phyloP scores from a whole-genome alignment of 108 stramenopile species.

The Nitzschia sp. region DNA sequence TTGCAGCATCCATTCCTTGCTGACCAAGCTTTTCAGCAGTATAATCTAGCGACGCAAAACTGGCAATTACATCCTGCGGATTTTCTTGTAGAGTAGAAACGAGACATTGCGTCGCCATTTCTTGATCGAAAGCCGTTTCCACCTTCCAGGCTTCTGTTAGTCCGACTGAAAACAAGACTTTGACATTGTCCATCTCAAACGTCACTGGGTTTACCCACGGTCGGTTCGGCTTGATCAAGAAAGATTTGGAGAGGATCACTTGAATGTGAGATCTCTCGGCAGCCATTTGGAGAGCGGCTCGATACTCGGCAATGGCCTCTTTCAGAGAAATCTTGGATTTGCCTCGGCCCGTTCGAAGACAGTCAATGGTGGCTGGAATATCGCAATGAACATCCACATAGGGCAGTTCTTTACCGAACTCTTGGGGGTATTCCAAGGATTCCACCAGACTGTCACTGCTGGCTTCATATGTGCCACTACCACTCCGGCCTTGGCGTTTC shows the following conservation, averaged over 20 bases:
- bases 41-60: conserved; percentile 34
- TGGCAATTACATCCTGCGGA: conserved; percentile 12
- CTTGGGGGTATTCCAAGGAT: conserved; percentile 12
- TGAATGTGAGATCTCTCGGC: conserved; percentile 13
- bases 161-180: conserved; percentile 6
- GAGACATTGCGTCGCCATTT: not conserved
- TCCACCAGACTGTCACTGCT: not conserved
- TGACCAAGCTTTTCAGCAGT: not conserved
- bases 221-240: not conserved
- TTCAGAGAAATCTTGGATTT: conserved; percentile 7
- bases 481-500: not conserved
- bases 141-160: not conserved
- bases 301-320: conserved; percentile 28
- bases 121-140: not conserved
- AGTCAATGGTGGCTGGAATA: conserved; percentile 16
- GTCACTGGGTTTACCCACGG: conserved; percentile 19
- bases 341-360: conserved; percentile 16
- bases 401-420: not conserved
- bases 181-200: not conserved
- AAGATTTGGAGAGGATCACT: conserved; percentile 9
- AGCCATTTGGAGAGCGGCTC: conserved; percentile 8
- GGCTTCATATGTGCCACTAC: not conserved
- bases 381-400: conserved; percentile 21
- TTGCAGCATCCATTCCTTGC: not conserved
- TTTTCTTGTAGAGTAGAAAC: conserved; percentile 1